These are phyloP conservation scores for Hymenoscyphus albidus DNA, from an alignment of 2,329 filamentous ascomycete genomes.

Conservation along the genomic window DNA sequence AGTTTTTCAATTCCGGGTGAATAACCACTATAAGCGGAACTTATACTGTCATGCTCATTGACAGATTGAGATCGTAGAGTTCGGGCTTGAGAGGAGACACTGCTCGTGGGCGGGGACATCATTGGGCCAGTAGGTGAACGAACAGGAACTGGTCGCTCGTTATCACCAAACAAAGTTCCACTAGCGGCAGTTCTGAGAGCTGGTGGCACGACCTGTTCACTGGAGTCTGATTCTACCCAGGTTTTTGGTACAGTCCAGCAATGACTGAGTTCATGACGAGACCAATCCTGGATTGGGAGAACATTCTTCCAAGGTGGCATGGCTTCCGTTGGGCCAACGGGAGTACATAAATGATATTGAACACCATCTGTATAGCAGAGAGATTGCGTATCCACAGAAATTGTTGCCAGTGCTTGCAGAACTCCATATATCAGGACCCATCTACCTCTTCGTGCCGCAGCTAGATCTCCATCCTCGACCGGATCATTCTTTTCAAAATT, in stretches of 20 bases:
- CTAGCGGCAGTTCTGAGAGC: neutral
- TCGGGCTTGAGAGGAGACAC: neutral
- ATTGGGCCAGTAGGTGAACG: conserved; percentile 2
- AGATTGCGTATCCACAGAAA: conserved; percentile 54
- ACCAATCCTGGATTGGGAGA: conserved; percentile 28
- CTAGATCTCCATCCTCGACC: conserved; percentile 49
- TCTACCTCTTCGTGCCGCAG: conserved; percentile 52
- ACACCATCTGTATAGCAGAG: conserved; percentile 51
- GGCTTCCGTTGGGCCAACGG: conserved; percentile 41
- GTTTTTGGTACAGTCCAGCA: conserved; percentile 34
- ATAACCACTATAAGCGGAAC: conserved; percentile 18
- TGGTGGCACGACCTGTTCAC: neutral
- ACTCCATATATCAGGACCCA: conserved; percentile 60
- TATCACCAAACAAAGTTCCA: conserved; percentile 6
- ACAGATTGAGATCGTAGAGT: neutral
- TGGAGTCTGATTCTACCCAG: conserved; percentile 12
- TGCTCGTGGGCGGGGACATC: conserved; percentile 5
- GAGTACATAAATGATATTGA: conserved; percentile 53
- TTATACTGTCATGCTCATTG: conserved; percentile 10
- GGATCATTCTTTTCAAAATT: conserved; percentile 54
- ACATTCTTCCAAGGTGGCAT: conserved; percentile 53
- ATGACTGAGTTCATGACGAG: conserved; percentile 31
- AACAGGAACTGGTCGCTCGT: conserved; percentile 7
- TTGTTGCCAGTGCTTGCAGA: conserved; percentile 55
- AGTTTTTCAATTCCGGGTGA: conserved; percentile 24